Evolutionary conservation across 1,284 basidiomycete species (phyloP), one percentile per base, ranked within the genome.

Genomic region (Erythrobasidium hasegawianum): DNA sequence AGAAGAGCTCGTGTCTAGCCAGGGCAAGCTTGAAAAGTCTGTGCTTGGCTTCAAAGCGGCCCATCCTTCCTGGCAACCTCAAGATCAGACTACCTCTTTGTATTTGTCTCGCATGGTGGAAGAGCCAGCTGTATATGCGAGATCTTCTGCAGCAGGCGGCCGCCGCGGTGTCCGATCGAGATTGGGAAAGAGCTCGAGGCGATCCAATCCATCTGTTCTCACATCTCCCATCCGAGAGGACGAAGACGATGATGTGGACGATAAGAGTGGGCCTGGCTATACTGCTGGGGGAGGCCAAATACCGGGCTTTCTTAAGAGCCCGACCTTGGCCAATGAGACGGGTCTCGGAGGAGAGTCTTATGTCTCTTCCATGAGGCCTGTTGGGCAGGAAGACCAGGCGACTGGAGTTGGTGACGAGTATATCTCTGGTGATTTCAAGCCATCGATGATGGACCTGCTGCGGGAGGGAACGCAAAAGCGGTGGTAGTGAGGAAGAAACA

Each of bases 11-110:
- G 80, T 88, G 71, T 89, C 88, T 5, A 89, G 89, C 71, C 89
- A 94, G 72, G 89, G 90, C 60, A 96, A 97, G 82, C 97, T 98
- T 92, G 95, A 98, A 81, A 94, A 97, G 81, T 89, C 87, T 73
- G 92, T 98, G 79, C 80, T 97, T 39, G 93, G 91, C 74, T 98
- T 98, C 24, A 71, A 72, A 0, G 69, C 69, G 0, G 71, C 62
- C 7, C 27, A 69, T 41, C 68, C 68, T 8, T 53, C 52, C 20
- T 69, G 68, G 68, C 57, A 65, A 56, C 62, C 68, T 14, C 57
- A 57, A 49, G 68, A 69, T 45, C 60, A 66, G 53, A 52, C 68
- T 9, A 69, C 68, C n/a, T 69, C 68, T 11, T 62, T 69, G 11
- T 69, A 66, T 26, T 40, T 69, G 40, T 66, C 62, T 18, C 39